A percentile compares a stretch with the other conserved stretches of the same genome.
These are phyloP conservation scores for Chrysoporthe cubensis DNA, from an alignment of 2,329 filamentous ascomycete genomes.

Conservation along the genomic window DNA sequence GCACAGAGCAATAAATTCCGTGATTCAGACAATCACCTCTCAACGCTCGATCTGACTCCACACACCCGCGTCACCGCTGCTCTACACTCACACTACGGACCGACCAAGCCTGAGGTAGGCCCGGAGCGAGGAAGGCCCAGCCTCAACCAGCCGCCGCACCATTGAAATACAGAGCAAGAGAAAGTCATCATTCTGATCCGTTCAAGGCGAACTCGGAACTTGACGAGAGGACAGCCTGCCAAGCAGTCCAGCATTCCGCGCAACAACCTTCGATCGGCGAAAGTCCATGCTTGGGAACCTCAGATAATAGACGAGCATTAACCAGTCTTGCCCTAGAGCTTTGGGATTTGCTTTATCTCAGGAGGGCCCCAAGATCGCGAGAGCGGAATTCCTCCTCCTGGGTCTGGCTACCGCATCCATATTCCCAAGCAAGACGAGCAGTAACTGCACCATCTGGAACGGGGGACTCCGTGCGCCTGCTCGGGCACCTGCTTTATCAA, in stretches of 20 bases:
- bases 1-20: background rate
- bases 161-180: too few relatives aligned
- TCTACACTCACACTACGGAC: background rate
- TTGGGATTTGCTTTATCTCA: background rate
- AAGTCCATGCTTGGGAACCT: background rate
- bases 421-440: background rate
- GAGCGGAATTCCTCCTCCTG: background rate
- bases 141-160: too few relatives aligned
- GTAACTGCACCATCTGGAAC: background rate
- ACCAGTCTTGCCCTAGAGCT: background rate
- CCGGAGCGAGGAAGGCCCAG: too few relatives aligned
- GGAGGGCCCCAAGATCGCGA: too few relatives aligned
- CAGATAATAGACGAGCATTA: background rate
- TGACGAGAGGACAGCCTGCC: too few relatives aligned
- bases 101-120: background rate
- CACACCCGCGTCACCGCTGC: background rate
- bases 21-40: background rate
- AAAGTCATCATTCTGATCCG: background rate
- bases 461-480: background rate
- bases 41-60: background rate
- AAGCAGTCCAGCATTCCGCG: too few relatives aligned
- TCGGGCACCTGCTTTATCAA: background rate
- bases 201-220: background rate
- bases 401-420: background rate
- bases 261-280: background rate